These are phyloP conservation scores for Magnaporthiopsis rhizophila DNA, from an alignment of 2,329 filamentous ascomycete genomes.

Conservation along the genomic window DNA sequence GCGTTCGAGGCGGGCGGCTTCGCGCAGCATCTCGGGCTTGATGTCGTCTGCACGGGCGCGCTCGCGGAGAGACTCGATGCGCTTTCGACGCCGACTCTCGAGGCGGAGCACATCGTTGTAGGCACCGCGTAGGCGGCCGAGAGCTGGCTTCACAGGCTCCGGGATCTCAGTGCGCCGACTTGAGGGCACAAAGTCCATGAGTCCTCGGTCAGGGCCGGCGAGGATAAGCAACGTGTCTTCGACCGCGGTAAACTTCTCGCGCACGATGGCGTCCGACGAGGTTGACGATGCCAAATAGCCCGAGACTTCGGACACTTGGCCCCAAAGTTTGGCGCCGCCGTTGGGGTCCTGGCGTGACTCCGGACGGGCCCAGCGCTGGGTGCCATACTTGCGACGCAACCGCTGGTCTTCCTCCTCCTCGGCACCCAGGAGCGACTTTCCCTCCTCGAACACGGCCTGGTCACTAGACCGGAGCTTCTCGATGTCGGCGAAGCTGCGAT, in stretches of 20 bases:
- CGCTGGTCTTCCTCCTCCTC: conserved; percentile 80
- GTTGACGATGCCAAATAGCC: conserved; percentile 68
- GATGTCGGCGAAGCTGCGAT: conserved; percentile 77
- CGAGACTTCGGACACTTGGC: conserved; percentile 69
- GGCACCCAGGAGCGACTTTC: conserved; percentile 64
- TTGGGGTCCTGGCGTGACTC: conserved; percentile 59
- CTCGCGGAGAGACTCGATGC: conserved; percentile 68
- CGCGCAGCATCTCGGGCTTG: conserved; percentile 71
- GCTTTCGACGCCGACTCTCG: conserved; percentile 71
- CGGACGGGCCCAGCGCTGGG: conserved; percentile 71
- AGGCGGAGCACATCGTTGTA: conserved; percentile 81
- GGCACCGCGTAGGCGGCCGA: conserved; percentile 65
- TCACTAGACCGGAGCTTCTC: conserved; percentile 82
- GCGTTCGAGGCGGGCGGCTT: conserved; percentile 78
- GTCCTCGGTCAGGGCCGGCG: conserved; percentile 67
- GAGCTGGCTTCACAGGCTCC: conserved; percentile 70
- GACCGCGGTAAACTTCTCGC: conserved; percentile 69
- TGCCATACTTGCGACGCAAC: conserved; percentile 71
- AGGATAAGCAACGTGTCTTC: conserved; percentile 70
- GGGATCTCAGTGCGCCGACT: conserved; percentile 73
- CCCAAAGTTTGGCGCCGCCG: conserved; percentile 60
- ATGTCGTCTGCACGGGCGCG: conserved; percentile 85
- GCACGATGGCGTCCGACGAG: conserved; percentile 53
- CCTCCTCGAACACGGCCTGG: conserved; percentile 72
- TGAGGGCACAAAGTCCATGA: conserved; percentile 85